Evolutionary conservation across 2,329 filamentous ascomycete genomes (phyloP).

Genomic region (Colletotrichum sp.): DNA sequence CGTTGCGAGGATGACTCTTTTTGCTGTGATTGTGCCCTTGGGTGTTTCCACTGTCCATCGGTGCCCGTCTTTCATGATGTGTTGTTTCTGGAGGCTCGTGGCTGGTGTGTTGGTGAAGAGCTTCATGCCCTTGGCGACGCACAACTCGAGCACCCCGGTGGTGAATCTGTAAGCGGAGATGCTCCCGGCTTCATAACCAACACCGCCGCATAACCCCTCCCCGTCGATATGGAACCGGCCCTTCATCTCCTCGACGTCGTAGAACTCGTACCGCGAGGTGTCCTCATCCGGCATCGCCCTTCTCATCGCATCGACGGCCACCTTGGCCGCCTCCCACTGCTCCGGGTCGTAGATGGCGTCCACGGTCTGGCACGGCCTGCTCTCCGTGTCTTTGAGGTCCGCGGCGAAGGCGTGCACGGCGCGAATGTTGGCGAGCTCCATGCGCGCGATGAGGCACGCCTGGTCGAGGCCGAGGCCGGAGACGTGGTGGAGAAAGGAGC

Average conservation of each 20-base stretch:
- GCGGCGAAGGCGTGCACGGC: conserved; percentile 60
- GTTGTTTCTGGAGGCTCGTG: not conserved
- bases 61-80: not conserved
- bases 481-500: conserved; percentile 54
- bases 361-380: conserved; percentile 54
- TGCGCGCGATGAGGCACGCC: conserved; percentile 54
- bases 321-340: conserved; percentile 41
- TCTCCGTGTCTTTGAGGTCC: conserved; percentile 48
- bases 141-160: conserved; percentile 18
- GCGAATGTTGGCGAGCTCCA: conserved; percentile 58
- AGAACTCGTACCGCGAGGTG: conserved; percentile 49
- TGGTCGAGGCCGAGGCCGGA: conserved; percentile 48
- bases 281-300: conserved; percentile 45
- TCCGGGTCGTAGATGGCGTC: conserved; percentile 61
- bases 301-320: conserved; percentile 49
- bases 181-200: conserved; percentile 51
- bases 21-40: conserved; percentile 23
- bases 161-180: conserved; percentile 43
- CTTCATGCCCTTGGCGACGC: conserved; percentile 6
- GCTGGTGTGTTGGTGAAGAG: conserved; percentile 18
- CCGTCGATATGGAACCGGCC: conserved; percentile 25
- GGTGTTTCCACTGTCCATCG: conserved; percentile 23
- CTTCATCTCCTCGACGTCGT: conserved; percentile 44
- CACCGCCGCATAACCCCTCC: conserved; percentile 46
- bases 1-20: conserved; percentile 28